A percentile compares a stretch with the other conserved stretches of the same genome.
Evolutionary conservation across 139 green algal genomes (phyloP).

Genomic region (Ettlia oleoabundans): DNA sequence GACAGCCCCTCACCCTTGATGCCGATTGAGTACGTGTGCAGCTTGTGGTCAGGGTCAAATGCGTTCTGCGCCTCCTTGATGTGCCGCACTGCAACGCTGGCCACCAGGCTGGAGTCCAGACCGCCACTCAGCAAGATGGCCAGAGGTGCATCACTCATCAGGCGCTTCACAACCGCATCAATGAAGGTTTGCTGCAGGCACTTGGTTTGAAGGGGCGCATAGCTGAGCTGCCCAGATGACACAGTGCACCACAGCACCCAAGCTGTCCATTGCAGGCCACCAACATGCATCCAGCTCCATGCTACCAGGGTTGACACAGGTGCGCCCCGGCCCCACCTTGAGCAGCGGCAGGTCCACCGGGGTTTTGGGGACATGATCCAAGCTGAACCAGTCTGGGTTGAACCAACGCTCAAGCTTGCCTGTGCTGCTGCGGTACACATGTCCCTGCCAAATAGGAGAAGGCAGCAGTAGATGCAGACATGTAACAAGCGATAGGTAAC

Average conservation of each 20-base stretch:
- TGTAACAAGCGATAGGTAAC: background rate
- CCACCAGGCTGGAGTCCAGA: conserved; percentile 94
- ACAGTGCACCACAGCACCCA: background rate
- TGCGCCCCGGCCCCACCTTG: conserved; percentile 19
- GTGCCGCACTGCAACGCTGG: conserved; percentile 77
- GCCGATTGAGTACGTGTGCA: conserved; percentile 94
- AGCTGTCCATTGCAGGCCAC: background rate
- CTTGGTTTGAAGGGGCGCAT: background rate
- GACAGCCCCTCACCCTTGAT: conserved; percentile 50
- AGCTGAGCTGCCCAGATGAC: background rate
- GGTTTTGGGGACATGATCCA: conserved; percentile 44
- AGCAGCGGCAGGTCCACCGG: conserved; percentile 47
- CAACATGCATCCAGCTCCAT: too few relatives aligned
- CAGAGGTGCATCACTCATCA: conserved; percentile 97
- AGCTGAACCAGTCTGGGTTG: conserved; percentile 81
- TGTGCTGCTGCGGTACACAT: conserved; percentile 85
- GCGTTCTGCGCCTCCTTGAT: conserved; percentile 62
- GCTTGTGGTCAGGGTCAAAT: conserved; percentile 58
- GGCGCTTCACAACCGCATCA: conserved; percentile 87
- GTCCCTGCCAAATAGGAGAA: conserved; percentile 53
- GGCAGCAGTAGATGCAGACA: background rate
- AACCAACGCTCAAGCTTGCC: conserved; percentile 82
- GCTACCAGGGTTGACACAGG: too few relatives aligned
- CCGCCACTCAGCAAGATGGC: conserved; percentile 96
- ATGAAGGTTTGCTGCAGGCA: conserved; percentile 76